Evolutionary conservation across 345 rosid genomes (phyloP).

Genomic region (Cardamine occulta): DNA sequence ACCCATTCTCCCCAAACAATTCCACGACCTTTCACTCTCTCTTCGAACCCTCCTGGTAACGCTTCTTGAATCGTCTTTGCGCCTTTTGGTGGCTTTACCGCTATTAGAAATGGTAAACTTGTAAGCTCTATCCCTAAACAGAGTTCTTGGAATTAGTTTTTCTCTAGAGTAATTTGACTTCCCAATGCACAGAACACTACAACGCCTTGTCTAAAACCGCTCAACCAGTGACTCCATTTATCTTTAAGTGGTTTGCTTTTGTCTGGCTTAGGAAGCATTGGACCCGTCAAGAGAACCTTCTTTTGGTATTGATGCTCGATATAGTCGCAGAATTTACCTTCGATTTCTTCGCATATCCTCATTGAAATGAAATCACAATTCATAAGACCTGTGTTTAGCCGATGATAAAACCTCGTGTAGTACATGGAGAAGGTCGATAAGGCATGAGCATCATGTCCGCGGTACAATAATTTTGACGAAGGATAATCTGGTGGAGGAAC

Average conservation of each 20-base stretch:
- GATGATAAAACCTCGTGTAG: constrained; percentile 11
- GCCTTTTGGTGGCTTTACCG: constrained; percentile 45
- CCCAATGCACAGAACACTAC: constrained; percentile 47
- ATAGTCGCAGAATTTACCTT: constrained; percentile 45
- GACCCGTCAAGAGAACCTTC: constrained; percentile 41
- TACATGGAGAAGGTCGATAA: neutral
- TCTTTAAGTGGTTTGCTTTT: constrained; percentile 29
- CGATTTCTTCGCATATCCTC: constrained; percentile 42
- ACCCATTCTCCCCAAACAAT: constrained; percentile 14
- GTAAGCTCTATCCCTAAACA: constrained; percentile 38
- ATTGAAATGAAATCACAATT: constrained; percentile 44
- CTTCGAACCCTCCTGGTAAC: constrained; percentile 42
- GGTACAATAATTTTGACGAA: constrained; percentile 6
- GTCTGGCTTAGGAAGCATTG: constrained; percentile 35
- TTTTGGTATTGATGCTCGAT: constrained; percentile 4
- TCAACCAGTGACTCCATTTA: constrained; percentile 9
- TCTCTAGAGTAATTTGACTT: constrained; percentile 38
- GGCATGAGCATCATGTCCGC: neutral
- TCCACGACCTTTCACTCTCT: constrained; percentile 41
- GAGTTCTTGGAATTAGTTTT: constrained; percentile 38
- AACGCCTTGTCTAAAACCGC: constrained; percentile 12
- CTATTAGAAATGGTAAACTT: constrained; percentile 40
- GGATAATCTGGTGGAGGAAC: constrained; percentile 35
- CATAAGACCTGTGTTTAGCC: neutral
- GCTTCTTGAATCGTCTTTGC: constrained; percentile 44